These are phyloP conservation scores for Cystobasidiaceae sp. DNA, from an alignment of 1,284 basidiomycete genomes.

Conservation along the genomic window DNA sequence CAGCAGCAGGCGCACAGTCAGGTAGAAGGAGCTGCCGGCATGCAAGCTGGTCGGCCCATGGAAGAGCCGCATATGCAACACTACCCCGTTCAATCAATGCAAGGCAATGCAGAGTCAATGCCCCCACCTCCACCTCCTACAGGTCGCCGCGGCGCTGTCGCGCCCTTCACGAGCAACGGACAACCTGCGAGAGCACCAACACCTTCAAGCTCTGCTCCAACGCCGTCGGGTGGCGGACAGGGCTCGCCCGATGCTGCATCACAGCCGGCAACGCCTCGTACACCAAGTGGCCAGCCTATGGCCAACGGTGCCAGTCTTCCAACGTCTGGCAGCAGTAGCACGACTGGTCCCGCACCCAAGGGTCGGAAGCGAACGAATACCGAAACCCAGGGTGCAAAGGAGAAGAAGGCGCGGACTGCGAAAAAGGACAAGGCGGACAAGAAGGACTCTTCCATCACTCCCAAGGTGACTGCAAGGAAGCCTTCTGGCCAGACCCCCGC, in stretches of 20 bases:
- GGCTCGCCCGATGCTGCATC: slow-evolving; percentile 17
- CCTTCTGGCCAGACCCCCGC: too few relatives aligned
- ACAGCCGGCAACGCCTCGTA: slow-evolving; percentile 12
- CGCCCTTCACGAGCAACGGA: not conserved
- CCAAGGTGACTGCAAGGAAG: too few relatives aligned
- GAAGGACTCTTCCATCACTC: not conserved
- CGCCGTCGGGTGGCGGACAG: slow-evolving; percentile 15
- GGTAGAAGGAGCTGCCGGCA: not conserved
- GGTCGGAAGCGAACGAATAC: slow-evolving; percentile 16
- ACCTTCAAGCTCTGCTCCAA: slow-evolving; percentile 5
- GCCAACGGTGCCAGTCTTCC: not conserved
- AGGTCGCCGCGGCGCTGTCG: slow-evolving; percentile 5
- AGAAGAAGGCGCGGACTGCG: slow-evolving; percentile 14
- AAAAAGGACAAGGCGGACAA: too few relatives aligned
- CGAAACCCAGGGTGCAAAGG: slow-evolving; percentile 9
- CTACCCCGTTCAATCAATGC: not conserved
- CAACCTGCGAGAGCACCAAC: not conserved
- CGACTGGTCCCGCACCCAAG: slow-evolving; percentile 2
- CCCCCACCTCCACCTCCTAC: slow-evolving; percentile 3
- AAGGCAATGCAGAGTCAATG: slow-evolving; percentile 1
- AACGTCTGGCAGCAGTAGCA: not conserved
- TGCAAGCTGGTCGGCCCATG: not conserved
- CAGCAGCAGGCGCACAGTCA: not conserved
- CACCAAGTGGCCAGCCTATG: not conserved
- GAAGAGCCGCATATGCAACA: not conserved